Evolutionary conservation across 1,284 basidiomycete genomes (phyloP).

Genomic region (Neotropicomus parvogracilis): DNA sequence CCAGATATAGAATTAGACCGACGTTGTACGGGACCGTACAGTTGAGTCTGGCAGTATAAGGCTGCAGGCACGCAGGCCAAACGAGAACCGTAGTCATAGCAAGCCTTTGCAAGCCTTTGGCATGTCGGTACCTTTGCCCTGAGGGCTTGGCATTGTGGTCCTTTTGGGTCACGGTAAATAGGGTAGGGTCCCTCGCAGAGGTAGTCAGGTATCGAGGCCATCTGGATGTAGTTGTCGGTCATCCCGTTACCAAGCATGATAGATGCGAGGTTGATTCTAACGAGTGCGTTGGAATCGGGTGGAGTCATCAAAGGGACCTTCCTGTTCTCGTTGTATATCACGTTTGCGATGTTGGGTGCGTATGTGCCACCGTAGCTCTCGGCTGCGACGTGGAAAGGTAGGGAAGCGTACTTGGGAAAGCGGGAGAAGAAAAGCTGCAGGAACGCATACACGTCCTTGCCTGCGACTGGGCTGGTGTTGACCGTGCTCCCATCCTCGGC

Average conservation of each 20-base stretch:
- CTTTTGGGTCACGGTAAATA: conserved; percentile 66
- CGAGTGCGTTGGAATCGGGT: conserved; percentile 32
- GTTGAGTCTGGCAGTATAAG: conserved; percentile 59
- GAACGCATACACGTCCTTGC: conserved; percentile 87
- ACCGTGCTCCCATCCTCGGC: conserved; percentile 69
- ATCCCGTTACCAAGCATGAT: conserved; percentile 80
- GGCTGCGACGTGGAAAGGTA: conserved; percentile 69
- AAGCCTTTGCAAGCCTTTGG: conserved; percentile 62
- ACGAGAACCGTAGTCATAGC: conserved; percentile 56
- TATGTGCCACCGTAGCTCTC: conserved; percentile 83
- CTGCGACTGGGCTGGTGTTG: conserved; percentile 68
- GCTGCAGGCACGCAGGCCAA: conserved; percentile 60
- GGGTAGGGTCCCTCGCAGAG: conserved; percentile 76
- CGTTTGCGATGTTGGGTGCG: conserved; percentile 72
- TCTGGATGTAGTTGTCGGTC: conserved; percentile 76
- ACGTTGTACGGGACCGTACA: conserved; percentile 60
- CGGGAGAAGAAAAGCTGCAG: conserved; percentile 80
- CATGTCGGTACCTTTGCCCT: conserved; percentile 67
- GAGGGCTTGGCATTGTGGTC: conserved; percentile 62
- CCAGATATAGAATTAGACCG: conserved; percentile 29
- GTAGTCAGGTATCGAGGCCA: conserved; percentile 76
- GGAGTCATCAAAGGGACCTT: conserved; percentile 36
- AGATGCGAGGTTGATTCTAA: conserved; percentile 72
- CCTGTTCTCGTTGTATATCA: conserved; percentile 75
- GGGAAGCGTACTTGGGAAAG: conserved; percentile 63